phyloP scores from a whole-genome alignment of 805 yeast species.

The Tetrapisispora nanseiensis region DNA sequence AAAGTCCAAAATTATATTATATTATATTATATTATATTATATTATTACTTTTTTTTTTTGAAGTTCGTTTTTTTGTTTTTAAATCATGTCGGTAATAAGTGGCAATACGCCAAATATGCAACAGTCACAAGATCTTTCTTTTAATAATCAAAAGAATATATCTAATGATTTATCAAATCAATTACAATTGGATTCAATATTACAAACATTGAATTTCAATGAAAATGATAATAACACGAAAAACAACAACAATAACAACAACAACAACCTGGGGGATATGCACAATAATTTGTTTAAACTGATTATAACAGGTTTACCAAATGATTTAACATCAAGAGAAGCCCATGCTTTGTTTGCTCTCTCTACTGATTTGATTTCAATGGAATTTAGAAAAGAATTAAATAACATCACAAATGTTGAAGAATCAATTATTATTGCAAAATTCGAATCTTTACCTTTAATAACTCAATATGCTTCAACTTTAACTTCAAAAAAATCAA shows the following conservation, averaged over 20 bases:
- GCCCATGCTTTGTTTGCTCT: slow-evolving; percentile 54
- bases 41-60: too few species aligned
- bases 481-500: slow-evolving; percentile 30
- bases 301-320: slow-evolving; percentile 47
- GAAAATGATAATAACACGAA: neutral
- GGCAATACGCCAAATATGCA: neutral
- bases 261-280: neutral
- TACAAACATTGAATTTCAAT: slow-evolving; percentile 12
- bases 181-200: slow-evolving; percentile 8
- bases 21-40: too few species aligned
- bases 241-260: too few species aligned
- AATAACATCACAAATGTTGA: slow-evolving; percentile 9
- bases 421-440: slow-evolving; percentile 33
- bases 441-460: slow-evolving; percentile 33
- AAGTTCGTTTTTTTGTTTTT: too few species aligned
- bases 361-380: slow-evolving; percentile 47
- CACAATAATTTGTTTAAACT: slow-evolving; percentile 14
- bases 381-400: slow-evolving; percentile 35
- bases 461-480: slow-evolving; percentile 34
- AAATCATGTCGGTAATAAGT: neutral
- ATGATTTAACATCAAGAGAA: slow-evolving; percentile 53
- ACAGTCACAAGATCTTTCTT: neutral
- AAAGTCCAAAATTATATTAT: neutral
- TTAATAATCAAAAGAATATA: neutral
- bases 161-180: neutral